Conservation (phyloP, 768 basidiomycete species). For the Xanthoconium stramineum region DNA sequence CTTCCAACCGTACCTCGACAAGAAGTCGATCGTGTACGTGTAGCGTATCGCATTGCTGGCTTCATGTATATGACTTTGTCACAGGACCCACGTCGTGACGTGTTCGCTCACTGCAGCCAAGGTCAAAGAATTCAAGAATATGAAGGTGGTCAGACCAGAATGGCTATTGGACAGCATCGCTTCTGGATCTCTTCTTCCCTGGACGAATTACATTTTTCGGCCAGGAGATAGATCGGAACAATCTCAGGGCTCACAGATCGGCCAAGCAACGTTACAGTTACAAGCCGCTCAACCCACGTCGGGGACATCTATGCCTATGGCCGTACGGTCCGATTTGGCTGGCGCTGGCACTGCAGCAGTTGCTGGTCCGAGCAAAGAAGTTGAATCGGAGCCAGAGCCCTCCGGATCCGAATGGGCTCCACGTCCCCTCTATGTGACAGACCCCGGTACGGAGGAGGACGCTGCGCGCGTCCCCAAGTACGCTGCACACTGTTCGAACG, state of each 20-base stretch:
- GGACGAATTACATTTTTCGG: constrained; percentile 68
- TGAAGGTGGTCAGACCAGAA: constrained; percentile 86
- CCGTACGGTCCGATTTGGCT: not conserved
- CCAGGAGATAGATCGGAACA: constrained; percentile 46
- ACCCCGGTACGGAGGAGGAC: constrained; percentile 41
- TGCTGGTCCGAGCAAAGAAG: constrained; percentile 2
- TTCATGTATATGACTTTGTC: not conserved
- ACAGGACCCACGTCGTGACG: constrained; percentile 88
- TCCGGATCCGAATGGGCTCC: constrained; percentile 9
- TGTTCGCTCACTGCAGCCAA: constrained; percentile 89
- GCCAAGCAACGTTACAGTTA: constrained; percentile 18
- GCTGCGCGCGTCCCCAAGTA: constrained; percentile 57
- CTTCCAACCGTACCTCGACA: constrained; percentile 81
- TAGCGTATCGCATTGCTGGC: not conserved
- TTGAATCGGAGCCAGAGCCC: not conserved
- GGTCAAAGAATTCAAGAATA: constrained; percentile 79
- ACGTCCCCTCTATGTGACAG: constrained; percentile 37
- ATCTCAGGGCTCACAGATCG: constrained; percentile 42
- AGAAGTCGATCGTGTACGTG: constrained; percentile 67
- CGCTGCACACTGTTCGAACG: constrained; percentile 66
- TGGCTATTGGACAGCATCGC: constrained; percentile 87
- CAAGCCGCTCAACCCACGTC: constrained; percentile 6
- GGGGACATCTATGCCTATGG: not conserved
- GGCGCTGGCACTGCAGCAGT: not conserved
- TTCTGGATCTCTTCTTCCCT: constrained; percentile 66